Percentiles rank a stretch among this genome's conserved stretches.
These are phyloP conservation scores for Oryza glaberrima DNA, from an alignment of 176 grass and related monocot species.

Conservation along the genomic window DNA sequence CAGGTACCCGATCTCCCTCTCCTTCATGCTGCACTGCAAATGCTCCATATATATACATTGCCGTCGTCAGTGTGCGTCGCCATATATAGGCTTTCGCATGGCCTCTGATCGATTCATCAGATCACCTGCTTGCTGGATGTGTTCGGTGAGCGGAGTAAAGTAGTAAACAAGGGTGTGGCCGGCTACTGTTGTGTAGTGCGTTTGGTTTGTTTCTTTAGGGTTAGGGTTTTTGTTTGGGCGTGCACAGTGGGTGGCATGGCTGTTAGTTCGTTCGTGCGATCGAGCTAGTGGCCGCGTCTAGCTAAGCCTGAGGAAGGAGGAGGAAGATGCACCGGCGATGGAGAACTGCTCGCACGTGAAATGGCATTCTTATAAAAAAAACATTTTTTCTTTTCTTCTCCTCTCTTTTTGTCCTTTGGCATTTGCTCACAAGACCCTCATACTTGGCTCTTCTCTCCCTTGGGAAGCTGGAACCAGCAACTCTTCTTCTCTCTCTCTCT, in stretches of 20 bases:
- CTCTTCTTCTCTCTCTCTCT: constrained; percentile 23
- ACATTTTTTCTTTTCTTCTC: background rate
- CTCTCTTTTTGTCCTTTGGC: constrained; percentile 18
- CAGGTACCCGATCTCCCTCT: constrained; percentile 37
- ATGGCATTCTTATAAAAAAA: background rate
- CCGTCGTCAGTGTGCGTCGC: background rate
- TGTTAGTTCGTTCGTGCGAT: constrained; percentile 38
- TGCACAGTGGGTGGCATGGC: constrained; percentile 38
- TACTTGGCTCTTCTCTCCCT: constrained; percentile 39
- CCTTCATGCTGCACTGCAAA: no score
- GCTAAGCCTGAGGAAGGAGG: constrained; percentile 37
- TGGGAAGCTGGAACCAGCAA: constrained; percentile 41
- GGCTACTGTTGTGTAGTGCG: constrained; percentile 27
- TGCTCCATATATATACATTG: background rate
- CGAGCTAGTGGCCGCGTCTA: background rate
- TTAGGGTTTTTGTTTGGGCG: constrained; percentile 79
- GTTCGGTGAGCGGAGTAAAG: constrained; percentile 13
- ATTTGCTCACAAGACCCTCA: constrained; percentile 37
- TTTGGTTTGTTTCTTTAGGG: constrained; percentile 44
- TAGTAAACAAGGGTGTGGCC: constrained; percentile 12
- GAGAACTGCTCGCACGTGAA: constrained; percentile 71
- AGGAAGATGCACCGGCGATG: background rate
- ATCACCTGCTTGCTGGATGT: no score
- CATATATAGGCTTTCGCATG: constrained; percentile 54
- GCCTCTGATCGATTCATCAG: background rate